A percentile compares a stretch with the other conserved stretches of the same genome.
These are phyloP conservation scores for Castanopsis chinensis DNA, from an alignment of 306 rosid species.

Conservation along the genomic window DNA sequence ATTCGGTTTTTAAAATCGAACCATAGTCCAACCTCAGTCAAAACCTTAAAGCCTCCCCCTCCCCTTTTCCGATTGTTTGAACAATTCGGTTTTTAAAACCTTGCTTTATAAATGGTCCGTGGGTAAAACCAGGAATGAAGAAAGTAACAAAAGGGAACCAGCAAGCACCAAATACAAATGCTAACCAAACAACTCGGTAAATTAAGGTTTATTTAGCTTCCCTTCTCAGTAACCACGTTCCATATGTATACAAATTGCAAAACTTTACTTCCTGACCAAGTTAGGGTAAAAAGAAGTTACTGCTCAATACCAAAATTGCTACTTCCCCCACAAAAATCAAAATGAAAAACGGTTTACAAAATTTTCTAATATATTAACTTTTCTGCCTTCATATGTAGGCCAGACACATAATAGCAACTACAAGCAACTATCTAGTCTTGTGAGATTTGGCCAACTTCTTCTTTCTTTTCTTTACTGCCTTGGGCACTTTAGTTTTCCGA, in stretches of 20 bases:
- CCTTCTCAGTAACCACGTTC: background rate
- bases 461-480: slow-evolving; percentile 81
- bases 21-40: too few species aligned
- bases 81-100: too few species aligned
- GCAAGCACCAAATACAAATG: background rate
- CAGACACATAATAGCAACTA: background rate
- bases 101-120: too few species aligned
- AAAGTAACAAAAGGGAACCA: background rate
- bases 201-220: background rate
- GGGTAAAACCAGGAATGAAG: background rate
- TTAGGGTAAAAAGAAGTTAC: background rate
- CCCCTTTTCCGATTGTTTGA: too few species aligned
- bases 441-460: slow-evolving; percentile 66
- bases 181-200: background rate
- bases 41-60: too few species aligned
- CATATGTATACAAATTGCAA: background rate
- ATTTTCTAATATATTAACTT: background rate
- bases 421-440: slow-evolving; percentile 50
- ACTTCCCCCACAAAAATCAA: background rate
- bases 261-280: background rate
- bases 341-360: background rate
- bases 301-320: background rate
- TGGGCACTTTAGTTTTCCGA: slow-evolving; percentile 70
- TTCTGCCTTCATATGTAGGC: background rate
- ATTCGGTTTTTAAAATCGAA: too few species aligned